Conservation (phyloP, 108 stramenopile genomes). For the Nitzschia sp. region DNA sequence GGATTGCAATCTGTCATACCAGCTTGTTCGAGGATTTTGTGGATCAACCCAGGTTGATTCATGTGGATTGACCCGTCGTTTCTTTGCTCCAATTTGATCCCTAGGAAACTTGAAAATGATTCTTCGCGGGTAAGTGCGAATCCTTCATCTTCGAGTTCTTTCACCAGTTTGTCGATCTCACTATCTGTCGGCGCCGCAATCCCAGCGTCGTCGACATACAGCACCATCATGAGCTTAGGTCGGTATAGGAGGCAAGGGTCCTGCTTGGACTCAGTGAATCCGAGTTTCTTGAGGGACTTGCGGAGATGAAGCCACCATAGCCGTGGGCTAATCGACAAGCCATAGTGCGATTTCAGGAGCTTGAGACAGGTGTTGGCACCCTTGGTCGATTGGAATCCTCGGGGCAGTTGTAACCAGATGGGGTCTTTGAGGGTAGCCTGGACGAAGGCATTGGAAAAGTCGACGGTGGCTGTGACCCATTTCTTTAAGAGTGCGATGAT, state of each 20-base stretch:
- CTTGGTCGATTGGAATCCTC: slow-evolving; percentile 10
- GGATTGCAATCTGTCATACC: slow-evolving; percentile 27
- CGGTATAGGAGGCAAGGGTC: slow-evolving; percentile 13
- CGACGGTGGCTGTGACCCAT: slow-evolving; percentile 37
- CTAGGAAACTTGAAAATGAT: slow-evolving; percentile 25
- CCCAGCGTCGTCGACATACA: slow-evolving; percentile 23
- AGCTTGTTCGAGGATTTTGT: slow-evolving; percentile 35
- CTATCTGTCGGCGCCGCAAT: background rate
- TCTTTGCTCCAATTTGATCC: slow-evolving; percentile 15
- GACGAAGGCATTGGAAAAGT: slow-evolving; percentile 53
- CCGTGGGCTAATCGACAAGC: slow-evolving; percentile 8
- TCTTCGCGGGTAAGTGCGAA: slow-evolving; percentile 26
- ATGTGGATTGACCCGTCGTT: slow-evolving; percentile 14
- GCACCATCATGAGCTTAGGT: slow-evolving; percentile 24
- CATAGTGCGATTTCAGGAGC: slow-evolving; percentile 26
- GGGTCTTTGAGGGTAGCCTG: slow-evolving; percentile 38
- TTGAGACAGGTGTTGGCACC: slow-evolving; percentile 17
- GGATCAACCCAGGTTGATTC: slow-evolving; percentile 38
- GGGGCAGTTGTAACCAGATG: slow-evolving; percentile 15
- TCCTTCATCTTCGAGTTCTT: slow-evolving; percentile 17
- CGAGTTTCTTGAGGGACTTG: background rate
- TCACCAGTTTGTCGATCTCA: slow-evolving; percentile 25
- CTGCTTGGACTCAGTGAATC: slow-evolving; percentile 22
- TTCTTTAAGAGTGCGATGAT: slow-evolving; percentile 20
- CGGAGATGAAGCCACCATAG: slow-evolving; percentile 18